Evolutionary conservation across 1,284 basidiomycete species (phyloP), one percentile per base, ranked within the genome.

Genomic region (Violaceomyces palustris): DNA sequence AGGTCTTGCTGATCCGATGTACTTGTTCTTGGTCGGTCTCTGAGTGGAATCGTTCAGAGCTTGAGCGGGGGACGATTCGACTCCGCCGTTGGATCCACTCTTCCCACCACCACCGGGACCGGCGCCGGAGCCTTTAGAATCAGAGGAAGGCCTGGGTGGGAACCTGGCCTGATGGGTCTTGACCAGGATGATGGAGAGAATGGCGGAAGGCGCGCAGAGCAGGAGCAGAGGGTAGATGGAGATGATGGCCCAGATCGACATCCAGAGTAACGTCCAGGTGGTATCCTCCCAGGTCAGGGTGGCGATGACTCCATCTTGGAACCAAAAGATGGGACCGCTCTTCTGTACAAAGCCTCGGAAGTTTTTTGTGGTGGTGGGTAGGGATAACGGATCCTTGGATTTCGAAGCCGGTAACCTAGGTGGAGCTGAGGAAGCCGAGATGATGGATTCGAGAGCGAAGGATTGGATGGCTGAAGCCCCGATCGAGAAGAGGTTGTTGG

Each of bases 331-430:
- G 2, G 69, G 67, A 3, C 67, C 67, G 9, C 56, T 61, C 43
- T 72, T 73, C 32, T 73, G 69, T 14, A 69, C 67, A 33, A 73
- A 73, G 4, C 62, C 69, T 19, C 70, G 60, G 28, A 73, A 69
- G 50, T 73, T 73, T 25, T 58, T 49, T 18, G 70, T 68, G 7
- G 67, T 71, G 2, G 66, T 67, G 1, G 65, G 50, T 5, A 73
- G 42, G n/a, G 60, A 64, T 5, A 73, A 58, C 6, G 65, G 53
- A 25, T 59, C 60, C 45, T 73, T 73, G 37, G 61, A 64, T 55
- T 64, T 56, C 14, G 67, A 59, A 1, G 64, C 61, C 0, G 69
- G 67, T 22, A 71, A 51, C 7, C 68, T 45, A 10, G 64, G 60
- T 6, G 67, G 64, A 10, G 64, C 63, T 6, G 59, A 34, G 4